These are phyloP conservation scores for Boletellus sp. DNA, from an alignment of 768 basidiomycete genomes.

Conservation along the genomic window DNA sequence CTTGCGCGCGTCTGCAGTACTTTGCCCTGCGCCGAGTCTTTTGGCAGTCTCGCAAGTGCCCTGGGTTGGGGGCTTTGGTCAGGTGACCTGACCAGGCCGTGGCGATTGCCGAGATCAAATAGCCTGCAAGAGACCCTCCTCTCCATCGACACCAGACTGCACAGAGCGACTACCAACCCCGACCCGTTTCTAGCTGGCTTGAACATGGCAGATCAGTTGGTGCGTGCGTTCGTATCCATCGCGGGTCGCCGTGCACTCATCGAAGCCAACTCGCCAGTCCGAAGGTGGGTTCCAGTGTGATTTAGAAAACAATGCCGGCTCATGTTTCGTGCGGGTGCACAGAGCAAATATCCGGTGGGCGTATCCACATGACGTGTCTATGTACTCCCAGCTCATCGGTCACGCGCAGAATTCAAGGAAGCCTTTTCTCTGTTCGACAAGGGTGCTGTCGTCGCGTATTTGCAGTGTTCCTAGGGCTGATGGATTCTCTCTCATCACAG, in stretches of 20 bases:
- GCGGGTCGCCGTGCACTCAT: constrained; percentile 1
- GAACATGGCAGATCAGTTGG: constrained; percentile 57
- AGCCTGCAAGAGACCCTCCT: background rate
- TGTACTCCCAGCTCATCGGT: constrained; percentile 4
- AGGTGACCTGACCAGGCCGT: constrained; percentile 22
- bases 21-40: no score
- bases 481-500: constrained; percentile 34
- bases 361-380: background rate
- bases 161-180: background rate
- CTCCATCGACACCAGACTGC: no score
- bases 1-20: background rate
- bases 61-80: constrained; percentile 15
- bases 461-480: background rate
- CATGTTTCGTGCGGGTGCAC: constrained; percentile 4
- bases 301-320: background rate
- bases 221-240: constrained; percentile 33
- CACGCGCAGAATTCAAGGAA: constrained; percentile 88
- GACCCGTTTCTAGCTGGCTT: constrained; percentile 19
- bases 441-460: constrained; percentile 40
- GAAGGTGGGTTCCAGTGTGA: constrained; percentile 43
- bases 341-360: constrained; percentile 91
- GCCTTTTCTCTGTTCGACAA: constrained; percentile 98
- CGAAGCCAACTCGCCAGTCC: constrained; percentile 36
- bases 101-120: constrained; percentile 35
- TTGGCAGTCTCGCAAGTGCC: background rate